Evolutionary conservation across 257 asterid species (phyloP).

Genomic region (Penstemon newberryi): DNA sequence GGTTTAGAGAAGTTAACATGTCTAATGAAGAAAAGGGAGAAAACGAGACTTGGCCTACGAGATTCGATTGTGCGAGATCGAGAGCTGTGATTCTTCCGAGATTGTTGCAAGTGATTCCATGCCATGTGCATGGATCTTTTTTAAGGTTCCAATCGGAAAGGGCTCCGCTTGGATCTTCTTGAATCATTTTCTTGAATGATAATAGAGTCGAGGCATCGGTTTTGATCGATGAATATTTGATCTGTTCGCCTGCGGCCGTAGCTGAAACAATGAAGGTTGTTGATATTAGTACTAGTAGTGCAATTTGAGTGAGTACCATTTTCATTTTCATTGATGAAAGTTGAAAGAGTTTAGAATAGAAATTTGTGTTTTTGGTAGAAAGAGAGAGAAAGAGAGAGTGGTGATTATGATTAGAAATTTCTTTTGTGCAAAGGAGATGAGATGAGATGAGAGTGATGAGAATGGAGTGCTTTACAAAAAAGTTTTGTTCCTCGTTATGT

Average conservation of each 20-base stretch:
- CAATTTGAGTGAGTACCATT: conserved; percentile 27
- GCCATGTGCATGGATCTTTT: conserved; percentile 66
- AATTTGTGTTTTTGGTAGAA: conserved; percentile 17
- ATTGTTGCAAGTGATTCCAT: conserved; percentile 66
- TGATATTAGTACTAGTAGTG: conserved; percentile 29
- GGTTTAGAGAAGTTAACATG: conserved; percentile 58
- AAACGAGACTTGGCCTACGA: conserved; percentile 59
- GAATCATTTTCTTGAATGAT: conserved; percentile 78
- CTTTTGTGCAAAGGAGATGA: conserved; percentile 43
- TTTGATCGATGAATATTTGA: conserved; percentile 33
- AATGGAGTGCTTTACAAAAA: conserved; percentile 55
- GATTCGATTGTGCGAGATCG: conserved; percentile 73
- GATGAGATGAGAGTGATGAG: not conserved
- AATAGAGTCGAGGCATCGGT: conserved; percentile 72
- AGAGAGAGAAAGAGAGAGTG: conserved; percentile 45
- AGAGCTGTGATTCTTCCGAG: conserved; percentile 56
- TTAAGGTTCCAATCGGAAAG: conserved; percentile 61
- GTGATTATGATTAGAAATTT: conserved; percentile 52
- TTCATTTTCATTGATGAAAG: conserved; percentile 43
- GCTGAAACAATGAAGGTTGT: conserved; percentile 15
- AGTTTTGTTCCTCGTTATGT: conserved; percentile 35
- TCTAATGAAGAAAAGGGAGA: conserved; percentile 58
- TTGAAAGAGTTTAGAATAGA: conserved; percentile 19
- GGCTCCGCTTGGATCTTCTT: conserved; percentile 54
- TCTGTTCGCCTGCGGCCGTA: conserved; percentile 23